A percentile compares a stretch with the other conserved stretches of the same genome.
Evolutionary conservation across 73 alveolate species (phyloP).

Genomic region (Stentor roeselii): DNA sequence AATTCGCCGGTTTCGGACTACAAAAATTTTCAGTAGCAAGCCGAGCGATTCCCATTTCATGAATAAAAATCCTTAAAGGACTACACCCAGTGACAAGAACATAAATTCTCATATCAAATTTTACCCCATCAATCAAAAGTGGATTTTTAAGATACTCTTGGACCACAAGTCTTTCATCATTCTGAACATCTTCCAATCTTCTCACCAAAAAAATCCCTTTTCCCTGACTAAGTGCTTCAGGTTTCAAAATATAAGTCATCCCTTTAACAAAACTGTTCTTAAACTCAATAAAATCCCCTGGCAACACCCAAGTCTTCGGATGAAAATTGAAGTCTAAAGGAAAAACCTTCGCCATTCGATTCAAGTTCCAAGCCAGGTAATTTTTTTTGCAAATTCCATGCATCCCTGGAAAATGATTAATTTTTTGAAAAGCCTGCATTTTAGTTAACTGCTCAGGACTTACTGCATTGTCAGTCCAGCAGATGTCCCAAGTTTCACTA

Average conservation of each 20-base stretch:
- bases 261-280: constrained; percentile 26
- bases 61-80: constrained; percentile 80
- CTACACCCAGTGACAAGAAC: constrained; percentile 66
- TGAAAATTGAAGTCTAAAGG: constrained; percentile 42
- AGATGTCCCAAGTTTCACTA: constrained; percentile 1
- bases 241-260: constrained; percentile 41
- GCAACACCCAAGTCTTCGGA: constrained; percentile 48
- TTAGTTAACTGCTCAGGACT: neutral
- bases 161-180: constrained; percentile 70
- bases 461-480: neutral
- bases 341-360: constrained; percentile 4
- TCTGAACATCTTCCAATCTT: constrained; percentile 55
- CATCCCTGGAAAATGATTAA: constrained; percentile 48
- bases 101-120: constrained; percentile 90
- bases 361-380: constrained; percentile 40
- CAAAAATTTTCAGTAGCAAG: constrained; percentile 72
- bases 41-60: constrained; percentile 82
- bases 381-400: constrained; percentile 14
- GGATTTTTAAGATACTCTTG: constrained; percentile 90
- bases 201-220: constrained; percentile 69
- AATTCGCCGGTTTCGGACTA: constrained; percentile 41
- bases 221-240: constrained; percentile 58
- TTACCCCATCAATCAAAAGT: constrained; percentile 86
- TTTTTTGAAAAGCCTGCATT: constrained; percentile 25
- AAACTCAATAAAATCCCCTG: constrained; percentile 45